Percentiles rank a stretch among this genome's conserved stretches.
Conservation (phyloP, 768 basidiomycete species). For the Russula ochroleuca region DNA sequence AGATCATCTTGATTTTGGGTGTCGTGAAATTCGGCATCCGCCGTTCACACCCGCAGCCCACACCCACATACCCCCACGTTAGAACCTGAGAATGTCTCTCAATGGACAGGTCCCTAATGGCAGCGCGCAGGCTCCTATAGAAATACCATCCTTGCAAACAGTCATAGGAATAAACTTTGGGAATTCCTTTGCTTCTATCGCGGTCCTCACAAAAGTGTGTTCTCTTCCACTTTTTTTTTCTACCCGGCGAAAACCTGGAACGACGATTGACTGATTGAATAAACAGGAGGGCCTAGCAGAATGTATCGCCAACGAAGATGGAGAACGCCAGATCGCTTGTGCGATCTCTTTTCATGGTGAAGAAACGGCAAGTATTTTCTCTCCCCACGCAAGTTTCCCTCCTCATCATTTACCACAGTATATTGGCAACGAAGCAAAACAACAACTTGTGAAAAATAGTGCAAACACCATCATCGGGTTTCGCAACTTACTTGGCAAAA, state of each 20-base stretch:
- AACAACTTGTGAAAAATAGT: constrained; percentile 91
- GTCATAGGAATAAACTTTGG: constrained; percentile 96
- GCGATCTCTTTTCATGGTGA: constrained; percentile 89
- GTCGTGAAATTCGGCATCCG: background rate
- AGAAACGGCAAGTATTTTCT: constrained; percentile 62
- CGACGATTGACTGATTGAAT: background rate
- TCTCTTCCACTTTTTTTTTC: background rate
- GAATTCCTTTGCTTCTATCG: constrained; percentile 91
- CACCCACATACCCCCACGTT: background rate
- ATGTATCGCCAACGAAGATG: constrained; percentile 97
- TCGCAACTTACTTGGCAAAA: constrained; percentile 89
- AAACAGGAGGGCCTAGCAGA: constrained; percentile 84
- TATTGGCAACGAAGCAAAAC: constrained; percentile 91
- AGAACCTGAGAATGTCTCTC: constrained; percentile 35
- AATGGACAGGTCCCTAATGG: constrained; percentile 49
- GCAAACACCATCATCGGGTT: constrained; percentile 95
- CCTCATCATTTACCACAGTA: constrained; percentile 45
- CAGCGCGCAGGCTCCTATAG: constrained; percentile 42
- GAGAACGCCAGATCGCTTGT: constrained; percentile 95
- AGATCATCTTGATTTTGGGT: background rate
- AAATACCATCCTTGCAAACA: constrained; percentile 41
- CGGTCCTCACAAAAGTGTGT: constrained; percentile 85
- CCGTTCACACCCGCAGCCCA: background rate
- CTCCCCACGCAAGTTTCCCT: constrained; percentile 3
- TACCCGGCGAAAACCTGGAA: background rate